A percentile compares a stretch with the other conserved stretches of the same genome.
These are phyloP conservation scores for Incumbomyces delicatus DNA, from an alignment of 2,329 filamentous ascomycete species.

Conservation along the genomic window DNA sequence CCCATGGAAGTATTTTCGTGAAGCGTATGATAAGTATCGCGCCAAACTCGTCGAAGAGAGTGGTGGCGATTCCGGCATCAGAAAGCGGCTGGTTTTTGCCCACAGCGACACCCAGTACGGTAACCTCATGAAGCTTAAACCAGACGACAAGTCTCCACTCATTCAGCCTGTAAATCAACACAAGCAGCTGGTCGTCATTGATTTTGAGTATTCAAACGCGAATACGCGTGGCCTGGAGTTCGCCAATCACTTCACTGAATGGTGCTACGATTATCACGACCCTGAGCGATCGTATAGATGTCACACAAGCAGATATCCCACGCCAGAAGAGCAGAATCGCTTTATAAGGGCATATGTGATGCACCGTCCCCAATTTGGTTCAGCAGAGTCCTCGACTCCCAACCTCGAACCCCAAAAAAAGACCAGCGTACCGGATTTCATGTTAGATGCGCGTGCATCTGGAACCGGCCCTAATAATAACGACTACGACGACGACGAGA, in stretches of 20 bases:
- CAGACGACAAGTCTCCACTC: constrained; percentile 65
- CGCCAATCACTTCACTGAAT: constrained; percentile 95
- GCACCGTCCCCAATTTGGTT: constrained; percentile 61
- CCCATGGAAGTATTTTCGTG: constrained; percentile 69
- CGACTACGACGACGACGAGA: constrained; percentile 40
- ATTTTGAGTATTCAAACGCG: constrained; percentile 93
- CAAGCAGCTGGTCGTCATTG: constrained; percentile 92
- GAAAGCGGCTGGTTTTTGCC: constrained; percentile 76
- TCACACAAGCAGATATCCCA: constrained; percentile 61
- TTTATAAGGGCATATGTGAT: constrained; percentile 75
- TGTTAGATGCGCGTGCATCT: constrained; percentile 53
- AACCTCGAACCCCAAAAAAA: constrained; percentile 29
- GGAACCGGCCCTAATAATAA: constrained; percentile 9
- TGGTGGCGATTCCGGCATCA: constrained; percentile 56
- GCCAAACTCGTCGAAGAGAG: constrained; percentile 63
- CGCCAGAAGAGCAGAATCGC: constrained; percentile 59
- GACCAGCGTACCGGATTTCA: constrained; percentile 47
- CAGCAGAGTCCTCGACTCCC: constrained; percentile 41
- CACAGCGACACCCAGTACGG: constrained; percentile 99
- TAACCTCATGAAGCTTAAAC: constrained; percentile 77
- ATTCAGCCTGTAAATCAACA: constrained; percentile 85
- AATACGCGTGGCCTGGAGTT: constrained; percentile 84
- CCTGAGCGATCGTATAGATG: constrained; percentile 55
- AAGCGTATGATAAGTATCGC: constrained; percentile 67
- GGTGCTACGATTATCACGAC: constrained; percentile 96